phyloP scores from a whole-genome alignment of 176 grass and related monocot genomes.

The Avena atlantica region DNA sequence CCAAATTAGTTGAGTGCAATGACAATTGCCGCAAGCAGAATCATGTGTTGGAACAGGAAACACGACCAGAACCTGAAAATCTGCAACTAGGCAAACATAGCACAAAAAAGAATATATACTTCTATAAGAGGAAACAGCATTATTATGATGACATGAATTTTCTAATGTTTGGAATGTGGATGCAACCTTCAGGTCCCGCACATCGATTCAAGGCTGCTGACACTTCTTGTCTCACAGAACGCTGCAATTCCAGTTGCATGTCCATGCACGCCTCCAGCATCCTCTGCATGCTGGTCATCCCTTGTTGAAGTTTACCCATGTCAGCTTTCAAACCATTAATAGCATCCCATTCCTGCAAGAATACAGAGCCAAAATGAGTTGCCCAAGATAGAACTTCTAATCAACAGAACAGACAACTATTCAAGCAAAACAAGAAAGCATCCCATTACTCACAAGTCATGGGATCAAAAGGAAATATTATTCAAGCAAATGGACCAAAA shows the following conservation, averaged over 20 bases:
- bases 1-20: background rate
- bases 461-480: background rate
- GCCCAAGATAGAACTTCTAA: background rate
- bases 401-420: slow-evolving; percentile 5
- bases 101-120: background rate
- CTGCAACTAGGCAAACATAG: slow-evolving; percentile 20
- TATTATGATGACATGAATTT: background rate
- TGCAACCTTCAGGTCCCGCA: slow-evolving; percentile 64
- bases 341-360: slow-evolving; percentile 86
- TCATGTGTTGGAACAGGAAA: background rate
- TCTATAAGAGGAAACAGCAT: background rate
- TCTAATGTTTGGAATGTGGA: no score
- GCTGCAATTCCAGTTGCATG: slow-evolving; percentile 96
- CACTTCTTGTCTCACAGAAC: slow-evolving; percentile 95
- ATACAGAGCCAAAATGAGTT: slow-evolving; percentile 31
- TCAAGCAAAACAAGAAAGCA: slow-evolving; percentile 16
- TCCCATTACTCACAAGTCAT: background rate
- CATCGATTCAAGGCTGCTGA: slow-evolving; percentile 88
- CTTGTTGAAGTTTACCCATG: slow-evolving; percentile 86
- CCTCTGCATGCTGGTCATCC: slow-evolving; percentile 94
- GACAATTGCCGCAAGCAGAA: background rate
- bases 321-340: slow-evolving; percentile 92
- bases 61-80: background rate
- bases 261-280: slow-evolving; percentile 96
- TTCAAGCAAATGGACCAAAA: background rate